A percentile compares a stretch with the other conserved stretches of the same genome.
Evolutionary conservation across 139 green algal species (phyloP).

Genomic region (Diplosphaera chodatii): DNA sequence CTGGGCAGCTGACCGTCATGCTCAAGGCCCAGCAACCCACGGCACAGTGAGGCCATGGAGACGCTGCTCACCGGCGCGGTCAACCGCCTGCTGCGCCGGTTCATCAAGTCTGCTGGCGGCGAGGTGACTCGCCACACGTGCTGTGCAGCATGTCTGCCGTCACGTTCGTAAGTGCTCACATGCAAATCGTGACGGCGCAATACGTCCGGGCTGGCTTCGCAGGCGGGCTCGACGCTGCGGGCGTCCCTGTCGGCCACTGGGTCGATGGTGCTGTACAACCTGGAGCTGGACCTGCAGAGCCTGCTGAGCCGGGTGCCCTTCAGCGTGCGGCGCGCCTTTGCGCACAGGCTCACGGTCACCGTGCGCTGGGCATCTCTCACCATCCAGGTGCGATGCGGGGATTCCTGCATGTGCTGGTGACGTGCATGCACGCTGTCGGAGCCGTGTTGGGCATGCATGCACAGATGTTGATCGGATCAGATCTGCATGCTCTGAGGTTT

Average conservation of each 20-base stretch:
- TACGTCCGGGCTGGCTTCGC: too few relatives aligned
- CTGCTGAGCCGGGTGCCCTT: constrained; percentile 20
- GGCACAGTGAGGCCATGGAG: constrained; percentile 17
- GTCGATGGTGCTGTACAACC: constrained; percentile 29
- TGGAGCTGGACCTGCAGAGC: constrained; percentile 40
- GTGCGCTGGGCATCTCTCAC: constrained; percentile 44
- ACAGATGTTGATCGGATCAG: too few relatives aligned
- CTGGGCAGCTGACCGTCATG: too few relatives aligned
- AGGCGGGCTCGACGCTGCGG: constrained; percentile 24
- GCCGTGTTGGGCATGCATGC: too few relatives aligned
- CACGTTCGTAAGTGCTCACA: too few relatives aligned
- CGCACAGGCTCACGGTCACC: constrained; percentile 24
- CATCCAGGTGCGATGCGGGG: constrained; percentile 30
- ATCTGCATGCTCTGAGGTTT: too few relatives aligned
- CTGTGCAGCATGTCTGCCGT: too few relatives aligned
- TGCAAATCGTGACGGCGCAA: too few relatives aligned
- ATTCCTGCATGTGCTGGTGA: too few relatives aligned
- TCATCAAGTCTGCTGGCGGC: constrained; percentile 31
- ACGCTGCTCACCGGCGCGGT: constrained; percentile 36
- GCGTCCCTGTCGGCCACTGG: constrained; percentile 9
- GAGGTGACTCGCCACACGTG: too few relatives aligned
- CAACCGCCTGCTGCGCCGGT: constrained; percentile 26
- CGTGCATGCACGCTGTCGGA: too few relatives aligned
- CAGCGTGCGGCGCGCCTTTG: constrained; percentile 35
- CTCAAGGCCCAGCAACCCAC: too few relatives aligned